Base-by-base conservation (phyloP, 179 eudicot genomes). In the Pouteria campechiana region DNA sequence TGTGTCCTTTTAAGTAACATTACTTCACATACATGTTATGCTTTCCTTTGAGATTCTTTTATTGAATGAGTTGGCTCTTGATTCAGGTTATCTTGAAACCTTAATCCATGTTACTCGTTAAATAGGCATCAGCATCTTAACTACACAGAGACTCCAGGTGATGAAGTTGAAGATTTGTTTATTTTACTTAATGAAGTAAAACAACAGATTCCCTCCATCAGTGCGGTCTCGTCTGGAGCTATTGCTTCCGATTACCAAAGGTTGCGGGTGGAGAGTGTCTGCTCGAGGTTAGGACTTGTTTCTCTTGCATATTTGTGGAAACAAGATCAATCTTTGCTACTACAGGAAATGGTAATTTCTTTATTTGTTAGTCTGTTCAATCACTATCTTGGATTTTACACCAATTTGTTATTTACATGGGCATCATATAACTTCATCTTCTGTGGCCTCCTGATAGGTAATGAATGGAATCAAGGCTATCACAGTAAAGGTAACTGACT, bases 241-340 rank as follows among this genome's bases (percentile, higher is more conserved):
- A 90, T 90, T 78, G 98, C 93, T 27, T 90, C 98, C 4, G 95
- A 90, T 55, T 90, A 90, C 57, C 98, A 90, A 46, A 79, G 98
- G 59, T 60, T 90, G 45, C 75, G 98, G 46, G 98, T 90, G 43
- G 98, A 90, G 82, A 90, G 72, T 63, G 81, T 90, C 21, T 90
- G 95, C 52, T 81, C 98, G 5, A 85, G 98, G 52, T 69, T 90
- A 55, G 98, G 95, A 42, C 82, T 90, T 34, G 76, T 90, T 55
- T 90, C 98, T 52, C 70, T 90, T 59, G 93, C 98, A 45, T 90
- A 81, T 70, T 57, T 90, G 16, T 90, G 98, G 98, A 90, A 70
- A 72, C 83, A 70, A 70, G 93, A 90, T 25, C 98, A 90, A 54
- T 76, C 83, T 41, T 44, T 72, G 33, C 95, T 90, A 46, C 82